Conservation (phyloP, 495 filamentous ascomycete species). For the Podospora conica region DNA sequence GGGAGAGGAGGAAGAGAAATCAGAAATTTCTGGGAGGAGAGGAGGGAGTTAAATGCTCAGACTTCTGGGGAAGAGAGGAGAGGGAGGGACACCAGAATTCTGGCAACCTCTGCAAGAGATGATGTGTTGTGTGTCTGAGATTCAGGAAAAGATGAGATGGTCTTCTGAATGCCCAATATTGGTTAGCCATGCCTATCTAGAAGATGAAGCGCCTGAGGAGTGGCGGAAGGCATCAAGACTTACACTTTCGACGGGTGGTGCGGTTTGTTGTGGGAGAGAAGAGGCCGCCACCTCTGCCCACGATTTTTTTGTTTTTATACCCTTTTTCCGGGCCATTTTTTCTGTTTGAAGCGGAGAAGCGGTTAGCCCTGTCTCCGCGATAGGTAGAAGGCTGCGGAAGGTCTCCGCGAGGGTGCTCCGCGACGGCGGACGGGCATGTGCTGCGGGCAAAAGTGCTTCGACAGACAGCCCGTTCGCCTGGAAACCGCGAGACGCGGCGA, state of each 20-base stretch:
- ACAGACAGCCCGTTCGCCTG: neutral
- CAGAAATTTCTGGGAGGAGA: neutral
- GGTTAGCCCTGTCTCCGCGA: neutral
- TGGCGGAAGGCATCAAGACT: neutral
- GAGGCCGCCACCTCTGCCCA: neutral
- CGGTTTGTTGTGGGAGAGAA: neutral
- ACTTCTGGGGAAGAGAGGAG: too few relatives aligned
- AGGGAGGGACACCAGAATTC: neutral
- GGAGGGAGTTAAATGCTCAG: too few relatives aligned
- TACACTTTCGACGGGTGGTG: neutral
- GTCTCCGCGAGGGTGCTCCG: neutral
- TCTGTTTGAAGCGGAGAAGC: neutral
- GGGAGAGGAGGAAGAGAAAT: neutral
- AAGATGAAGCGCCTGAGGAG: neutral
- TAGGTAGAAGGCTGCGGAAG: neutral
- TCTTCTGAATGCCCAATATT: neutral
- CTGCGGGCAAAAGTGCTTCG: neutral
- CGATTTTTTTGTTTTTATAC: neutral
- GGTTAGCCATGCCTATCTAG: neutral
- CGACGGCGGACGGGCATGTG: neutral
- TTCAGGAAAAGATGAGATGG: neutral
- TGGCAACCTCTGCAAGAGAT: neutral
- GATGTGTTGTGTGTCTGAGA: neutral
- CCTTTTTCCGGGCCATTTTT: neutral
- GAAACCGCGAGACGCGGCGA: too few relatives aligned